Evolutionary conservation across 495 filamentous ascomycete species (phyloP), one percentile per base, ranked within the genome.

Genomic region (Tirmania nivea): DNA sequence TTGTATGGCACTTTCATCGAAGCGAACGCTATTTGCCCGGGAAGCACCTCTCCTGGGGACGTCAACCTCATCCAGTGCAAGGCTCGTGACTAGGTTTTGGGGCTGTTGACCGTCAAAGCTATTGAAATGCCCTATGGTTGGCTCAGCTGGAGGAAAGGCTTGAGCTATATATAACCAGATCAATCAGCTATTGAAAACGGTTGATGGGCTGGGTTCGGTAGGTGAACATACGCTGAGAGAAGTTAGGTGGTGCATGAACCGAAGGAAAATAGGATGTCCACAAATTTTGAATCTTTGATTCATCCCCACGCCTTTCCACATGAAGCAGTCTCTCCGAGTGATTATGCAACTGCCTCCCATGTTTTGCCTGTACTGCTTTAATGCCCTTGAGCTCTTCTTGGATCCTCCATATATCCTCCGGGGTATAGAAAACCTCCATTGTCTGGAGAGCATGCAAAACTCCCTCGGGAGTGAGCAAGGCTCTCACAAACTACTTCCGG

Each of bases 21-120:
- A 97, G n/a, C 90, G 83, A 57, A 97, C 90, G 66, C 92, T 96
- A 62, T 96, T 96, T 19, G 90, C 90, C 57, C 90, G 75, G 34
- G 92, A 97, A 34, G 86, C 80, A 7, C 90, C 90, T 54, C 92
- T 77, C 54, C 92, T 75, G 3, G 89, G 92, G 64, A 95, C 88
- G 45, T 96, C 86, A 55, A 94, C 89, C 6, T 80, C 71, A 53
- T 93, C 86, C 8, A 96, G 70, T 14, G 85, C 85, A 52, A 94
- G 73, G 31, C 79, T 78, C 45, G 78, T 78, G 14, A 86, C 69
- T 56, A 89, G 71, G 53, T 73, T 78, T 56, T 78, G 78, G 51
- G 77, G 72, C 53, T 83, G 80, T 50, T 85, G 77, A 60, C 83
- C 85, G 64, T 94, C 86, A 54, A 93, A 89, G 51, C 79, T 78